Base-by-base conservation (phyloP, 2,329 filamentous ascomycete species). In the Cercospora sp. region DNA sequence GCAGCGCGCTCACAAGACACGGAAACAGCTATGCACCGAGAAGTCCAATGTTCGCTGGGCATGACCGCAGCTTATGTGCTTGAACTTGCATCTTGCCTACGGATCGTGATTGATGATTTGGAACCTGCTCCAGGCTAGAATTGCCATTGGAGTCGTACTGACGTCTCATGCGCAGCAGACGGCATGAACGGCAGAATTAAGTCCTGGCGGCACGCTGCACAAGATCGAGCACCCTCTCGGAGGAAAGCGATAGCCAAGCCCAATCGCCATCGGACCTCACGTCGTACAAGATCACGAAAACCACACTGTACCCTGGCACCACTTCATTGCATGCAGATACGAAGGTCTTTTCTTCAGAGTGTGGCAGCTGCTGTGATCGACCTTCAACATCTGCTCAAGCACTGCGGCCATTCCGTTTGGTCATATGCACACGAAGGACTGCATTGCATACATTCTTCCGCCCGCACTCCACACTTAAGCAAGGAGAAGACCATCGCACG, bases 201-300 rank as follows among this genome's bases (percentile, higher is more conserved):
- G 28, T 51, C 36, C 31, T 61, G 26, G 18, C 48, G 60, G 60
- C 42, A 36, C 60, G 60, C 31, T 9, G 48, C 31, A 63, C 61
- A 8, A 53, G 31, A 57, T 53, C 13, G 28, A 33, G 39, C 28
- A 55, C 16, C 39, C 60, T 51, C n/a, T 63, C 61, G 61, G 61
- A 51, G 20, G n/a, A 28, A 31, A 53, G 45, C 61, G 61, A 63
- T 30, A 12, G 61, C 45, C 33, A n/a, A 13, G 18, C 53, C 61
- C 61, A 63, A 39, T 55, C 16, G 26, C 26, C 7, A 31, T 8
- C 30, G 9, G 13, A 39, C 13, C 8, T 39, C 30, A 36, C n/a
- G 48, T 39, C 8, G n/a, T 28, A 63, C 61, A 55, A 55, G 28
- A 48, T 33, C 13, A 16, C 13, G 28, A 31, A 30, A 31, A 20